A percentile compares a stretch with the other conserved stretches of the same genome.
These are phyloP conservation scores for Didymella arachidicola DNA, from an alignment of 2,329 filamentous ascomycete genomes.

Conservation along the genomic window DNA sequence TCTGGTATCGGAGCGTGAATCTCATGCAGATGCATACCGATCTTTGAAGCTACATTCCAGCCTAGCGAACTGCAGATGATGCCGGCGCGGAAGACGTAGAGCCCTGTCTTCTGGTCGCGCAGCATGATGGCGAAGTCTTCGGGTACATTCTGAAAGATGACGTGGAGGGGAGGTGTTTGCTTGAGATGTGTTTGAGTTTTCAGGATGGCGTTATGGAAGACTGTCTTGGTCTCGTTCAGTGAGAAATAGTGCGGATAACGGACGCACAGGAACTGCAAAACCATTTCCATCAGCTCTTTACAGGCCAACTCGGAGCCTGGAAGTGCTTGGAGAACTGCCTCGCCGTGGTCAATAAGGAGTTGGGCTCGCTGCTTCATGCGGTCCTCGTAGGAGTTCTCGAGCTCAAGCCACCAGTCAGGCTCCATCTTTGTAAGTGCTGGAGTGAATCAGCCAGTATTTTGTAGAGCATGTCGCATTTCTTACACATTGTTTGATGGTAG, in stretches of 20 bases:
- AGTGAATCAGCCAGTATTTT: background rate
- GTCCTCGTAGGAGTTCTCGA: conserved; percentile 74
- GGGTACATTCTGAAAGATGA: conserved; percentile 79
- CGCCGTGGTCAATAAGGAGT: conserved; percentile 70
- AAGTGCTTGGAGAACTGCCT: conserved; percentile 69
- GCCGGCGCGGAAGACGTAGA: conserved; percentile 78
- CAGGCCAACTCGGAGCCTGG: conserved; percentile 80
- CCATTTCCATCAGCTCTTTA: conserved; percentile 89
- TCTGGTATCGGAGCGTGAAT: conserved; percentile 81
- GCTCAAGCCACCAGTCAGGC: conserved; percentile 86
- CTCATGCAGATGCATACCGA: conserved; percentile 71
- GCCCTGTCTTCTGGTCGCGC: conserved; percentile 73
- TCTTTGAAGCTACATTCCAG: conserved; percentile 79
- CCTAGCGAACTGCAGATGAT: conserved; percentile 80
- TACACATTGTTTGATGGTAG: conserved; percentile 93
- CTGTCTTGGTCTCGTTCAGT: conserved; percentile 61
- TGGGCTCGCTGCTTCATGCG: conserved; percentile 73
- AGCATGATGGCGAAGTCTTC: conserved; percentile 85
- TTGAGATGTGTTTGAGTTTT: conserved; percentile 67
- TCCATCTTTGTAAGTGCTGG: conserved; percentile 80
- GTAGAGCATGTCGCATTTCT: conserved; percentile 42
- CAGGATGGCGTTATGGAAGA: conserved; percentile 75
- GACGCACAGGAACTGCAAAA: conserved; percentile 77
- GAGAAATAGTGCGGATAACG: conserved; percentile 80
- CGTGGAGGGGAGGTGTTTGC: conserved; percentile 68